Conservation (phyloP, 352 stramenopile species). For the Globisporangium abappressorium region DNA sequence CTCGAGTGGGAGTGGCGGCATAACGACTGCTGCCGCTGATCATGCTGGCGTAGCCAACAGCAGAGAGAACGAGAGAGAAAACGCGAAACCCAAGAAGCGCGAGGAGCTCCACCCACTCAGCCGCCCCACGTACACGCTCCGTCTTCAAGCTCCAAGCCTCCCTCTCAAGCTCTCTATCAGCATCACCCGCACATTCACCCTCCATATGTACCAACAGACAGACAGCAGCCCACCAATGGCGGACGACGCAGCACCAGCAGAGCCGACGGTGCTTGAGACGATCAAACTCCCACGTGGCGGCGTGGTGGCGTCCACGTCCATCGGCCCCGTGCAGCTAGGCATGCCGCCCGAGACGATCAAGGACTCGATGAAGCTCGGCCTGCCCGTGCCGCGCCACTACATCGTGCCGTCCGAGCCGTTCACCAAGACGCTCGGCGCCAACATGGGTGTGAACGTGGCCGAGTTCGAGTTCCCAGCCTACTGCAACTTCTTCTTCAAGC, state of each 20-base stretch:
- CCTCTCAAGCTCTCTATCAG: not conserved
- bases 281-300: constrained; percentile 73
- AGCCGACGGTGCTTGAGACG: constrained; percentile 46
- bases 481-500: constrained; percentile 96
- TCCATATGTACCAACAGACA: not conserved
- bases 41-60: not conserved
- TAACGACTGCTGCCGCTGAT: constrained; percentile 1
- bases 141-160: not conserved
- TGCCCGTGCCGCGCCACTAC: constrained; percentile 92
- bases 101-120: not conserved
- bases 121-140: not conserved
- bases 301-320: constrained; percentile 71
- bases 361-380: constrained; percentile 93
- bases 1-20: not conserved
- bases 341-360: constrained; percentile 98
- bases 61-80: not conserved
- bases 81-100: constrained; percentile 8
- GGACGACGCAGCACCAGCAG: constrained; percentile 14
- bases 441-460: constrained; percentile 94
- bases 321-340: constrained; percentile 85
- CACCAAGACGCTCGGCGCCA: constrained; percentile 91
- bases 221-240: constrained; percentile 8
- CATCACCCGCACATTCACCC: not conserved
- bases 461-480: constrained; percentile 98
- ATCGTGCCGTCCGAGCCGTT: constrained; percentile 95